These are phyloP conservation scores for Trichoderma sp. DNA, from an alignment of 2,329 filamentous ascomycete species.

Conservation along the genomic window DNA sequence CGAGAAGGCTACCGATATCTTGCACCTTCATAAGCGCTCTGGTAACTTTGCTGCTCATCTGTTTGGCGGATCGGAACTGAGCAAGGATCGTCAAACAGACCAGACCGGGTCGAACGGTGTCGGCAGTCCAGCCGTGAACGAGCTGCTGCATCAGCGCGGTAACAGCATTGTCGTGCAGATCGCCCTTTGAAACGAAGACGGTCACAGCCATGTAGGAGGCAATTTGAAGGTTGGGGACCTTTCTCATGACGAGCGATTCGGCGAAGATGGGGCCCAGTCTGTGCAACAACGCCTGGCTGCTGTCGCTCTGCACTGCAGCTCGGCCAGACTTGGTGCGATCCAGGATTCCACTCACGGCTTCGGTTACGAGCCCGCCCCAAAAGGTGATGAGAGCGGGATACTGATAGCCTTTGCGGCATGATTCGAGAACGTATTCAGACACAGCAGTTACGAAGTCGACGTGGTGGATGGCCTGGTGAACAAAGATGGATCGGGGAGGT, in stretches of 20 bases:
- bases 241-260: slow-evolving; percentile 71
- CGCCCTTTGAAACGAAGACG: slow-evolving; percentile 79
- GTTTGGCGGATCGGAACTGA: slow-evolving; percentile 70
- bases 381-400: slow-evolving; percentile 80
- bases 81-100: slow-evolving; percentile 79
- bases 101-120: slow-evolving; percentile 71
- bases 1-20: slow-evolving; percentile 57
- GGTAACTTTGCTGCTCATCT: slow-evolving; percentile 67
- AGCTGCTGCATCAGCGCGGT: slow-evolving; percentile 88
- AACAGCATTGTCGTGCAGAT: slow-evolving; percentile 75
- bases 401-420: slow-evolving; percentile 68
- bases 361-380: slow-evolving; percentile 85
- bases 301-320: slow-evolving; percentile 71
- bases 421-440: slow-evolving; percentile 74
- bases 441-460: slow-evolving; percentile 71
- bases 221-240: slow-evolving; percentile 74
- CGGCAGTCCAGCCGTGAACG: slow-evolving; percentile 69
- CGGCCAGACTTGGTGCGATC: slow-evolving; percentile 75
- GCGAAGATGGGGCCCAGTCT: slow-evolving; percentile 68
- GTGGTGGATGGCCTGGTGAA: slow-evolving; percentile 80
- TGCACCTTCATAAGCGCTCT: slow-evolving; percentile 66
- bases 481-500: slow-evolving; percentile 76
- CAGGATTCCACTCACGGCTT: slow-evolving; percentile 79
- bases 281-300: slow-evolving; percentile 74
- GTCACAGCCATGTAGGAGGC: slow-evolving; percentile 90